These are phyloP conservation scores for Aspergillus eucalypticola DNA, from an alignment of 2,329 filamentous ascomycete genomes.

Conservation along the genomic window DNA sequence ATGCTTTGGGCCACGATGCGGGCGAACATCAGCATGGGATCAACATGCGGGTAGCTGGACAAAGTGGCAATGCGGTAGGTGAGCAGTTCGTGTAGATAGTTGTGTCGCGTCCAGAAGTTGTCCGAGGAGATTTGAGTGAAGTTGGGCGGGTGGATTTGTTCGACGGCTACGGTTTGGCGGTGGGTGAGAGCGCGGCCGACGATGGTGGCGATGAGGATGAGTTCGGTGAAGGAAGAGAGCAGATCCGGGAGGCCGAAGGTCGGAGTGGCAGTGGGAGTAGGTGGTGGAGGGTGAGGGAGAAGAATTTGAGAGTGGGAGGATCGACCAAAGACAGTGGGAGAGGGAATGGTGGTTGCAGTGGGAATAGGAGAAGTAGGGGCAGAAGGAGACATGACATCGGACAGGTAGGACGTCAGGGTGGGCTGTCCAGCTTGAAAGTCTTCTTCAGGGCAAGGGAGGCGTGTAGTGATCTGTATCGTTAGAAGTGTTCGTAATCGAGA, in stretches of 20 bases:
- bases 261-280: not conserved
- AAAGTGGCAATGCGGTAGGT: conserved; percentile 20
- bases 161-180: conserved; percentile 17
- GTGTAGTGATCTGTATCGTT: conserved; percentile 32
- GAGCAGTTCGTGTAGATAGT: conserved; percentile 20
- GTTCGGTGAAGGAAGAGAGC: conserved; percentile 35
- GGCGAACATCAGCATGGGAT: conserved; percentile 23
- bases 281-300: not conserved
- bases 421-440: conserved; percentile 39
- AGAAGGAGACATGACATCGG: conserved; percentile 30
- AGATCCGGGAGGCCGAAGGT: conserved; percentile 5
- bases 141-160: conserved; percentile 11
- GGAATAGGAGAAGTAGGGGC: not conserved
- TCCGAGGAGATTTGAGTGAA: conserved; percentile 3
- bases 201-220: conserved; percentile 34
- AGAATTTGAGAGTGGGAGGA: not conserved
- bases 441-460: conserved; percentile 38
- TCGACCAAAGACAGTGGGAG: not conserved
- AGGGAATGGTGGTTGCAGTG: not conserved
- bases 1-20: conserved; percentile 21
- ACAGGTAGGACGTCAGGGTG: conserved; percentile 29
- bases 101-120: conserved; percentile 20
- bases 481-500: not conserved
- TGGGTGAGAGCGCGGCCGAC: conserved; percentile 22
- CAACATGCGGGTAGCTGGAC: conserved; percentile 13